Conservation (phyloP, 805 yeast species). For the Ogataea chonburiensis region DNA sequence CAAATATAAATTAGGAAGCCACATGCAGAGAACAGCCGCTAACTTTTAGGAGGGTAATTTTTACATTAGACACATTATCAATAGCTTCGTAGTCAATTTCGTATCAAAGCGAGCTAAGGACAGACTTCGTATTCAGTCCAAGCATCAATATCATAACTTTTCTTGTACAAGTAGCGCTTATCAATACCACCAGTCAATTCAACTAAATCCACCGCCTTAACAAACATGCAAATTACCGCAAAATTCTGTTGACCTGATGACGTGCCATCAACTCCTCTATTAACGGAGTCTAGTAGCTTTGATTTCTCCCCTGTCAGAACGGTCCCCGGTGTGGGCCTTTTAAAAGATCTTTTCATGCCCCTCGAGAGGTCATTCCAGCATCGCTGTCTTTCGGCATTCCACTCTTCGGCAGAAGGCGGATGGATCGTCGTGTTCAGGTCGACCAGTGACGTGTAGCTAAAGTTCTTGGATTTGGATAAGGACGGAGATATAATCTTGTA, state of each 20-base stretch:
- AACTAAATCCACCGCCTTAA: constrained; percentile 68
- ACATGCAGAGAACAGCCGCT: constrained; percentile 1
- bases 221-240: constrained; percentile 64
- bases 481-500: constrained; percentile 25
- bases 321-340: constrained; percentile 73
- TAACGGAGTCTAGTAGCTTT: constrained; percentile 63
- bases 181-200: constrained; percentile 50
- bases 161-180: constrained; percentile 51
- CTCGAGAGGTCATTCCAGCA: constrained; percentile 65
- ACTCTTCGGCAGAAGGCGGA: constrained; percentile 60
- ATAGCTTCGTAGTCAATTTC: too few species aligned
- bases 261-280: constrained; percentile 82
- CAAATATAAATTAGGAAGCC: constrained; percentile 7
- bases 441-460: constrained; percentile 14
- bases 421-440: constrained; percentile 18
- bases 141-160: constrained; percentile 50
- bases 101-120: constrained; percentile 51
- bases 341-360: constrained; percentile 59
- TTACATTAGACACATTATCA: not conserved
- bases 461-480: constrained; percentile 14
- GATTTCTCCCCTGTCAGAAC: constrained; percentile 52
- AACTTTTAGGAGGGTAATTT: constrained; percentile 1
- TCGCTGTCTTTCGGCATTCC: constrained; percentile 61
- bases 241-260: constrained; percentile 64
- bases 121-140: constrained; percentile 82